Evolutionary conservation across 1,284 basidiomycete genomes (phyloP).

Genomic region (Golubevia pallescens): DNA sequence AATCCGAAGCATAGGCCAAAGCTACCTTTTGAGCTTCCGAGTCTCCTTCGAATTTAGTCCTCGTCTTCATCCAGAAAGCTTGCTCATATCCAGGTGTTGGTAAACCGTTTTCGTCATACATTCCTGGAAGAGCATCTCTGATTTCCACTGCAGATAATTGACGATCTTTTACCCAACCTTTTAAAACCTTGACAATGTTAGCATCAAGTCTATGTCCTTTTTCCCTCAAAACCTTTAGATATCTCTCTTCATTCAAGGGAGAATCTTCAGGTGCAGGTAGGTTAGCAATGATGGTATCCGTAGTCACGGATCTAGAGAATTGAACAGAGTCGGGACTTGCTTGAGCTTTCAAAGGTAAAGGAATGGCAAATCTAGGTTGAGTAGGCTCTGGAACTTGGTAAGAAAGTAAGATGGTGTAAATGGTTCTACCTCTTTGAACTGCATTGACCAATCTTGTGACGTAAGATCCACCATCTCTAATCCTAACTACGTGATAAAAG

Average conservation of each 20-base stretch:
- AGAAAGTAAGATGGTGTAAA: conserved; percentile 51
- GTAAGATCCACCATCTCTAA: conserved; percentile 58
- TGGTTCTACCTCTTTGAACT: conserved; percentile 31
- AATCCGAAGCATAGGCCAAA: conserved; percentile 50
- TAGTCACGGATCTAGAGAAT: conserved; percentile 1
- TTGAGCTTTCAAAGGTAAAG: conserved; percentile 20
- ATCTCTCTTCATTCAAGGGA: conserved; percentile 38
- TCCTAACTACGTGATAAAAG: conserved; percentile 44
- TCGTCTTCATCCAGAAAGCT: conserved; percentile 57
- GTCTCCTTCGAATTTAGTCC: conserved; percentile 25
- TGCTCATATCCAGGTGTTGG: conserved; percentile 46
- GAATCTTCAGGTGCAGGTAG: conserved; percentile 28
- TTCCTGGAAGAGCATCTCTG: conserved; percentile 44
- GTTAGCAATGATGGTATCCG: conserved; percentile 21
- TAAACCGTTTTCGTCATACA: conserved; percentile 45
- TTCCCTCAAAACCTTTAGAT: conserved; percentile 25
- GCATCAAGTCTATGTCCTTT: conserved; percentile 13
- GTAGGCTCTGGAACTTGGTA: conserved; percentile 52
- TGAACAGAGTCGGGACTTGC: neutral
- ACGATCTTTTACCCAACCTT: conserved; percentile 41
- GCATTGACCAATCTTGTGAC: conserved; percentile 51
- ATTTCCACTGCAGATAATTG: conserved; percentile 48
- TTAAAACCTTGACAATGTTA: conserved; percentile 20
- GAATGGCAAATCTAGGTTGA: conserved; percentile 46
- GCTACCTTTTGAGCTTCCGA: conserved; percentile 51